Evolutionary conservation across 371 early-diverging fungal species (phyloP).

Genomic region (Apophysomyces elegans): DNA sequence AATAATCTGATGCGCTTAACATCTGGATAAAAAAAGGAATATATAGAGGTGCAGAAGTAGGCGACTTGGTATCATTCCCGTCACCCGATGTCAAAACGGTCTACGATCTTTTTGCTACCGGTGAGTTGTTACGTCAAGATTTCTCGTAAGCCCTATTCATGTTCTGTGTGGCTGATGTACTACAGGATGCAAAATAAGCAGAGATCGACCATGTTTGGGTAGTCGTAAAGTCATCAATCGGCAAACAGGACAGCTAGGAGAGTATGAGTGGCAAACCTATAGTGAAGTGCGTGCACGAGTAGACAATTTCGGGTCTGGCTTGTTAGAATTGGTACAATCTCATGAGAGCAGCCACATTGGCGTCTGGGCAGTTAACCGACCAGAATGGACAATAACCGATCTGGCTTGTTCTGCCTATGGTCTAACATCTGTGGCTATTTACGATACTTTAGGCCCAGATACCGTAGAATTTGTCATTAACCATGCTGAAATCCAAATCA

Average conservation of each 20-base stretch:
- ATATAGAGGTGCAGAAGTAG: conserved; percentile 30
- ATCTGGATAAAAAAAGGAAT: conserved; percentile 20
- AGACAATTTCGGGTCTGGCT: conserved; percentile 72
- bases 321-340: conserved; percentile 53
- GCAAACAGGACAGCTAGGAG: conserved; percentile 60
- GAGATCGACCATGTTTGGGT: conserved; percentile 58
- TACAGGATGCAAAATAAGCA: conserved; percentile 39
- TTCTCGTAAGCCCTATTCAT: background rate
- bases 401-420: conserved; percentile 59
- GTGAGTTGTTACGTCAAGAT: conserved; percentile 16
- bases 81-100: conserved; percentile 37
- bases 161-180: background rate
- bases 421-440: conserved; percentile 87
- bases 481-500: conserved; percentile 74
- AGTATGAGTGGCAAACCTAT: conserved; percentile 82
- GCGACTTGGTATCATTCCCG: conserved; percentile 16
- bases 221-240: conserved; percentile 52
- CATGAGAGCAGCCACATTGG: conserved; percentile 55
- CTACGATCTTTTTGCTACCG: conserved; percentile 34
- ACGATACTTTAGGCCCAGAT: conserved; percentile 94
- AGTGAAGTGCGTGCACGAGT: conserved; percentile 70
- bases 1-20: conserved; percentile 1
- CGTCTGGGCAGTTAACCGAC: conserved; percentile 82
- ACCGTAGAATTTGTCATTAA: conserved; percentile 70
- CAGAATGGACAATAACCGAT: conserved; percentile 93